Evolutionary conservation across 192 early-diverging fungal genomes (phyloP).

Genomic region (Umbelopsis sp.): DNA sequence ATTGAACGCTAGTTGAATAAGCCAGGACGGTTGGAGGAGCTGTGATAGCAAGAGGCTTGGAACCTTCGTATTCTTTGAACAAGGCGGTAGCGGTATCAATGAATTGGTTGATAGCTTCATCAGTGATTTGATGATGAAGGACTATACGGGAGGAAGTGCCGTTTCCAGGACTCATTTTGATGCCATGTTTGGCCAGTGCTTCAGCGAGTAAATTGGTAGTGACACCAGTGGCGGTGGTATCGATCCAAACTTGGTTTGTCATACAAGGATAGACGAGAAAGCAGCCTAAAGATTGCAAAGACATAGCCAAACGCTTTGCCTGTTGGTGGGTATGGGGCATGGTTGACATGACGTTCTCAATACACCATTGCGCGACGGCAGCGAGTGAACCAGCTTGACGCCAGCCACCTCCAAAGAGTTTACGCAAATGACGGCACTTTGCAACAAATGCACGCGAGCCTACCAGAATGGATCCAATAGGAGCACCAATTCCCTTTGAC

Average conservation of each 20-base stretch:
- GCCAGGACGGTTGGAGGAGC: neutral
- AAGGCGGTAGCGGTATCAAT: slow-evolving; percentile 30
- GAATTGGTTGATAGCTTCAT: slow-evolving; percentile 55
- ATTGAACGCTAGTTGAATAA: neutral
- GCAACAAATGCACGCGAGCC: slow-evolving; percentile 69
- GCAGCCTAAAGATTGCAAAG: slow-evolving; percentile 66
- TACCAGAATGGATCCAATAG: slow-evolving; percentile 87
- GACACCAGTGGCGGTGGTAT: slow-evolving; percentile 48
- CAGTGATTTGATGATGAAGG: slow-evolving; percentile 68
- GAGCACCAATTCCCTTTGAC: slow-evolving; percentile 91
- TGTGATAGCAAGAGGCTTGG: slow-evolving; percentile 13
- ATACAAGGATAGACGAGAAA: slow-evolving; percentile 62
- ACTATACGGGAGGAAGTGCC: slow-evolving; percentile 58
- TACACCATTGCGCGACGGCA: slow-evolving; percentile 70
- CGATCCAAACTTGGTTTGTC: slow-evolving; percentile 90
- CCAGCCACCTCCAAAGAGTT: slow-evolving; percentile 93
- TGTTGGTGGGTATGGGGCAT: slow-evolving; percentile 68
- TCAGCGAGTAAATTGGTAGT: slow-evolving; percentile 24
- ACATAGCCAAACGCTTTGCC: slow-evolving; percentile 62
- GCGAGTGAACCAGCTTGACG: slow-evolving; percentile 87
- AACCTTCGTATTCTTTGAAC: neutral
- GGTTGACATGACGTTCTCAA: slow-evolving; percentile 72
- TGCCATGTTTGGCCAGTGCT: slow-evolving; percentile 49
- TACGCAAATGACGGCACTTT: slow-evolving; percentile 80
- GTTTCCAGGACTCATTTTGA: slow-evolving; percentile 59